Evolutionary conservation across 257 asterid species (phyloP).

Genomic region (Nicotiana tomentosiformis): DNA sequence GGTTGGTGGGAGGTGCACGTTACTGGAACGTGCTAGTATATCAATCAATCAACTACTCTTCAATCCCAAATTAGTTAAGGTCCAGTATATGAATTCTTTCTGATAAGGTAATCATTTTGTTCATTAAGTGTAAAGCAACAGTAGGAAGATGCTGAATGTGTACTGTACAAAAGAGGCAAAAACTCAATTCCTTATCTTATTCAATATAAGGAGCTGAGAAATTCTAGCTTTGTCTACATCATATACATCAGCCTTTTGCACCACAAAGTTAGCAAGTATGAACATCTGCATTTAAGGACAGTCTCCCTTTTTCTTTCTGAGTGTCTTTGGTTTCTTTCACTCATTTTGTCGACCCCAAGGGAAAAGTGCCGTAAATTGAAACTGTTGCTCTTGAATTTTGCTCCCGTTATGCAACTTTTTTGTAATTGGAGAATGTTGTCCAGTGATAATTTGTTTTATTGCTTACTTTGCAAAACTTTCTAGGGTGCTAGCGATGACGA

Average conservation of each 20-base stretch:
- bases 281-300: background rate
- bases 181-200: background rate
- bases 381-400: background rate
- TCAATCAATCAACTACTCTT: background rate
- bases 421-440: background rate
- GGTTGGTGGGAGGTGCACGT: background rate
- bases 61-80: background rate
- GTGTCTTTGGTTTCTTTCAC: background rate
- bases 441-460: background rate
- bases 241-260: background rate
- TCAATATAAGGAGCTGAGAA: background rate
- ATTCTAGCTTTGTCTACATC: background rate
- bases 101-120: background rate
- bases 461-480: background rate
- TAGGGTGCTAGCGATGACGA: background rate
- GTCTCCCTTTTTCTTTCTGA: background rate
- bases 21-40: background rate
- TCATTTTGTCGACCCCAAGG: background rate
- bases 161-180: background rate
- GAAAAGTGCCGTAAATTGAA: background rate
- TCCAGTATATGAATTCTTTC: background rate
- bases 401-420: background rate
- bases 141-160: background rate
- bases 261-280: background rate
- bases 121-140: background rate